Evolutionary conservation across 352 stramenopile genomes (phyloP).

Genomic region (Bremia lactucae): DNA sequence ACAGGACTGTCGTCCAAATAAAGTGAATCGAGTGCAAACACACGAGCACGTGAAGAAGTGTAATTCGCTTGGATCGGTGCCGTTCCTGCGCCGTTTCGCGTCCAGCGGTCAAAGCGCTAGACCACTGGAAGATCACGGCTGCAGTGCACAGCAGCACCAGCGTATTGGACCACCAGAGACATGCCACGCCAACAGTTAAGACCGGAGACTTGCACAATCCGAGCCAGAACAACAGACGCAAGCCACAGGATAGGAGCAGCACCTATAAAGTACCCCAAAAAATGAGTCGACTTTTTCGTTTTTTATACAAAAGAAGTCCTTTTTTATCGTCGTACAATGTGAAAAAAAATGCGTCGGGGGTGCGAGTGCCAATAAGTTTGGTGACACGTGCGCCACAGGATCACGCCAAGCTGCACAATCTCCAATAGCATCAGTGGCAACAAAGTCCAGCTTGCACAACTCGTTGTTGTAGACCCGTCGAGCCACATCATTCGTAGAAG

Average conservation of each 20-base stretch:
- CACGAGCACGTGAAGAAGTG: slow-evolving; percentile 43
- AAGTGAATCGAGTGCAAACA: slow-evolving; percentile 49
- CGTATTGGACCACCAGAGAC: slow-evolving; percentile 51
- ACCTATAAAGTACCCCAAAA: slow-evolving; percentile 14
- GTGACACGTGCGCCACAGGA: slow-evolving; percentile 48
- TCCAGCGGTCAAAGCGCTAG: slow-evolving; percentile 40
- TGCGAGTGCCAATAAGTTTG: slow-evolving; percentile 56
- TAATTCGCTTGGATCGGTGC: slow-evolving; percentile 35
- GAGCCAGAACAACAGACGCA: slow-evolving; percentile 39
- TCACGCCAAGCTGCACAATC: slow-evolving; percentile 19
- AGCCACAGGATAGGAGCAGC: slow-evolving; percentile 26
- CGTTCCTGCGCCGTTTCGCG: slow-evolving; percentile 38
- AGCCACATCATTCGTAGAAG: slow-evolving; percentile 29
- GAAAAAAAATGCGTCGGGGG: slow-evolving; percentile 44
- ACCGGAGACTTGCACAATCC: slow-evolving; percentile 23
- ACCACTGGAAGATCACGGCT: slow-evolving; percentile 61
- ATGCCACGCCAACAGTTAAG: slow-evolving; percentile 23
- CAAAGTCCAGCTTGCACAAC: slow-evolving; percentile 34
- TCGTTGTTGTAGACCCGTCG: slow-evolving; percentile 12
- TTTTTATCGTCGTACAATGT: slow-evolving; percentile 29
- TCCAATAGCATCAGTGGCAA: slow-evolving; percentile 44
- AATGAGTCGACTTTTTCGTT: neutral
- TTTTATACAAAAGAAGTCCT: slow-evolving; percentile 8
- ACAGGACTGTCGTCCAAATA: slow-evolving; percentile 21
- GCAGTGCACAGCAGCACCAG: slow-evolving; percentile 55